Evolutionary conservation across 305 asterid genomes (phyloP).

Genomic region (Ilex paraguariensis): DNA sequence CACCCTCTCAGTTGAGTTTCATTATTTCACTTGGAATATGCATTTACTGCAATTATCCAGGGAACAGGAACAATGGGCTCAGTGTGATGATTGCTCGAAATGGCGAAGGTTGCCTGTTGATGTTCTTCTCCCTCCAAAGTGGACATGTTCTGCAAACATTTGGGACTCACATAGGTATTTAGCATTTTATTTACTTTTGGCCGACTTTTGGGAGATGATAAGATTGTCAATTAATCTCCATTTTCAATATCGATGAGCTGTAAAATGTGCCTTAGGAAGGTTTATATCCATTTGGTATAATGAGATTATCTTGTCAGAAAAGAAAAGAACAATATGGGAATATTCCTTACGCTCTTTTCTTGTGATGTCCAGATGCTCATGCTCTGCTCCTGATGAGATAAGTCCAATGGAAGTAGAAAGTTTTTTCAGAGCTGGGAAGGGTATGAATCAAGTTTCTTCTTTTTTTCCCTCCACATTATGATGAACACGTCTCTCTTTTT

Average conservation of each 20-base stretch:
- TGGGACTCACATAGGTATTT: slow-evolving; percentile 73
- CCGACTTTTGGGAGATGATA: neutral
- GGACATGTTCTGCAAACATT: slow-evolving; percentile 70
- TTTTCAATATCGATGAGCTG: neutral
- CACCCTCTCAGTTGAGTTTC: too few relatives aligned
- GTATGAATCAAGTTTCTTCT: slow-evolving; percentile 25
- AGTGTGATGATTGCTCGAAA: slow-evolving; percentile 75
- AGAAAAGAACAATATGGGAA: too few relatives aligned
- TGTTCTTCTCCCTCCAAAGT: slow-evolving; percentile 63
- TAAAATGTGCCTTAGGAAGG: too few relatives aligned
- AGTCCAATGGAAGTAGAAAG: slow-evolving; percentile 43
- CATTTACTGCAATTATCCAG: slow-evolving; percentile 19
- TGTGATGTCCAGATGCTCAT: slow-evolving; percentile 43
- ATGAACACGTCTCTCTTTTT: too few relatives aligned
- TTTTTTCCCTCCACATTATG: too few relatives aligned
- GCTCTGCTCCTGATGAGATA: slow-evolving; percentile 69
- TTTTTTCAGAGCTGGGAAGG: slow-evolving; percentile 35
- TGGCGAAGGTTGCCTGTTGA: slow-evolving; percentile 78
- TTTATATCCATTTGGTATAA: too few relatives aligned
- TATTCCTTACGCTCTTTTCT: too few relatives aligned
- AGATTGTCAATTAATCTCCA: neutral
- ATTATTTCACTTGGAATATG: neutral
- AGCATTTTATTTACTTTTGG: neutral
- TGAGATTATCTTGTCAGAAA: too few relatives aligned
- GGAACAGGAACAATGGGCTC: slow-evolving; percentile 73